Percentiles rank a stretch among this genome's conserved stretches.
These are phyloP conservation scores for Apiotrichum sp. DNA, from an alignment of 1,284 basidiomycete species.

Conservation along the genomic window DNA sequence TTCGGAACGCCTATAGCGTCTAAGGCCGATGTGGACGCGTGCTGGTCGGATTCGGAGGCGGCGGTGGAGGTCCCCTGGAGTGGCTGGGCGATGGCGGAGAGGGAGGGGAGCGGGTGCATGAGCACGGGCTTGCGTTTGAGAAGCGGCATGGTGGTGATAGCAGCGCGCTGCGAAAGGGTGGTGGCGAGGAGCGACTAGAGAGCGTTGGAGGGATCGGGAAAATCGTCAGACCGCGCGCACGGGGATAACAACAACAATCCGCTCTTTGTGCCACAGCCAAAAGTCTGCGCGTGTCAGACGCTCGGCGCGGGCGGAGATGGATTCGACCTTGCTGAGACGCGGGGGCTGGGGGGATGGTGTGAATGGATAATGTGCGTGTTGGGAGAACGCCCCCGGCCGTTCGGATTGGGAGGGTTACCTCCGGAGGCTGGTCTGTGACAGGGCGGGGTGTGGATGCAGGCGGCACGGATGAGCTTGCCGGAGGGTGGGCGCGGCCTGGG, in stretches of 20 bases:
- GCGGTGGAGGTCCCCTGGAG: constrained; percentile 5
- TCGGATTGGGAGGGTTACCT: too few relatives aligned
- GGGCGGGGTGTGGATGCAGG: too few relatives aligned
- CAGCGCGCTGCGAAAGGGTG: not conserved
- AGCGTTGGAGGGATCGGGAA: constrained; percentile 1
- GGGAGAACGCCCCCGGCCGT: too few relatives aligned
- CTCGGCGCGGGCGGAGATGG: too few relatives aligned
- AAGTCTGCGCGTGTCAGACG: too few relatives aligned
- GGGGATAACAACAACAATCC: constrained; percentile 3
- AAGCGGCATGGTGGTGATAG: constrained; percentile 62
- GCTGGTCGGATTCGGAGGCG: constrained; percentile 1
- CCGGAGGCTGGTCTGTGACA: too few relatives aligned
- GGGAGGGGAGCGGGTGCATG: constrained; percentile 54
- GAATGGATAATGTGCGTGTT: too few relatives aligned
- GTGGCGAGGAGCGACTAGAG: not conserved
- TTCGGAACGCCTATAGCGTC: constrained; percentile 20
- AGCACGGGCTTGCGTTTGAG: constrained; percentile 86
- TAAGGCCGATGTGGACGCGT: not conserved
- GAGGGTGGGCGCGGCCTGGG: too few relatives aligned
- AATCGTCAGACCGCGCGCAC: not conserved
- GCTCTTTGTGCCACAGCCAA: not conserved
- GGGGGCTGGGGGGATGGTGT: too few relatives aligned
- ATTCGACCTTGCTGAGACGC: too few relatives aligned
- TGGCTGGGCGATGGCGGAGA: constrained; percentile 22
- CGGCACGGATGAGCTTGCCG: too few relatives aligned